phyloP scores from a whole-genome alignment of 176 grass and related monocot species.

The Eragrostis curvula region DNA sequence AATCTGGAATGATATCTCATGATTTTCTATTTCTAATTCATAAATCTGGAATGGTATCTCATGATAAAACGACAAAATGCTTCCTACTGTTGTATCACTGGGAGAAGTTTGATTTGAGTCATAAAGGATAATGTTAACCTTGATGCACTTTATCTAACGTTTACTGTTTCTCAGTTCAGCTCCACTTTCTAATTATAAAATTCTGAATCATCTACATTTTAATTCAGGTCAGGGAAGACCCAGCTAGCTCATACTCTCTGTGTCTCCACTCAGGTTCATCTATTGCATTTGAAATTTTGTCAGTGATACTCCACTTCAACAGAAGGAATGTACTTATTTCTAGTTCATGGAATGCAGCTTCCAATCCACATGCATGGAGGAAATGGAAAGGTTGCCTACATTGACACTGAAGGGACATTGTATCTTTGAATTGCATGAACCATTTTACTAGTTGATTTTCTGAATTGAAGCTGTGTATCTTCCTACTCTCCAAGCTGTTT shows the following conservation, averaged over 20 bases:
- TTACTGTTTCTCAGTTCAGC: constrained; percentile 10
- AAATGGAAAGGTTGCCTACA: constrained; percentile 89
- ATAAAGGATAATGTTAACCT: neutral
- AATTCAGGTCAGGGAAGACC: constrained; percentile 83
- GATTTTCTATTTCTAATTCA: neutral
- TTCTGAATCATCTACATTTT: constrained; percentile 42
- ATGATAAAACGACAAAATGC: neutral
- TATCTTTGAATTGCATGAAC: constrained; percentile 49
- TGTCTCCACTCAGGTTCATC: constrained; percentile 73
- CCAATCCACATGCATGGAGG: constrained; percentile 88
- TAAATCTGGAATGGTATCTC: too few species aligned
- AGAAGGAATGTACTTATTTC: neutral
- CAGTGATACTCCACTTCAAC: neutral
- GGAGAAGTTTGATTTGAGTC: neutral
- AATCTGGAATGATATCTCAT: neutral
- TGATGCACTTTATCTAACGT: neutral
- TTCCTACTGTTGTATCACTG: neutral
- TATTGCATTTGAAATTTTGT: neutral
- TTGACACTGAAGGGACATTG: constrained; percentile 77
- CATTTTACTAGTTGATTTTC: constrained; percentile 13
- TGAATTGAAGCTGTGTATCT: constrained; percentile 19
- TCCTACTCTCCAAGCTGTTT: constrained; percentile 21
- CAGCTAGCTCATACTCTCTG: constrained; percentile 85
- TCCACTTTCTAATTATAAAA: constrained; percentile 1
- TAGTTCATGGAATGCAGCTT: constrained; percentile 56